Conservation (phyloP, 257 asterid genomes). For the Striga asiatica region DNA sequence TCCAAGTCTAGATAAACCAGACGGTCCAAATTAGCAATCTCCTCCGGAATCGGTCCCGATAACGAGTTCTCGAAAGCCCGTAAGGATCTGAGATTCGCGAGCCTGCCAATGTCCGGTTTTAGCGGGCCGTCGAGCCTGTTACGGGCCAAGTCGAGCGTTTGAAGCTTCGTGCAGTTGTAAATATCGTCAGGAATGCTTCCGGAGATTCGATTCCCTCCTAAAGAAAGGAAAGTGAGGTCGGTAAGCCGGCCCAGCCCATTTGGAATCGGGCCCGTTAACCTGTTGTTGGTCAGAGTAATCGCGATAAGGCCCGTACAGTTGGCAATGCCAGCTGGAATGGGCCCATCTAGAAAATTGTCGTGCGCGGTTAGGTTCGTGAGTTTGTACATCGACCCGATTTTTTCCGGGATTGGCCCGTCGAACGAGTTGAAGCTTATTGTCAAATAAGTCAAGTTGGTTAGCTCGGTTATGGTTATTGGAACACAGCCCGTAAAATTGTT, state of each 20-base stretch:
- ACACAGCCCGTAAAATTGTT: conserved; percentile 55
- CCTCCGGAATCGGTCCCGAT: conserved; percentile 48
- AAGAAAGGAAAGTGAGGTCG: conserved; percentile 37
- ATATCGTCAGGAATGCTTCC: conserved; percentile 59
- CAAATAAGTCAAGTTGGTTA: conserved; percentile 51
- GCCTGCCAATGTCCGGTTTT: conserved; percentile 34
- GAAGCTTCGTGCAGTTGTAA: conserved; percentile 44
- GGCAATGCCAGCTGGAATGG: conserved; percentile 47
- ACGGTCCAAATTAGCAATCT: conserved; percentile 45
- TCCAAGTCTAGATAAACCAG: conserved; percentile 37
- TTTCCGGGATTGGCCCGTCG: conserved; percentile 45
- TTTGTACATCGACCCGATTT: conserved; percentile 46
- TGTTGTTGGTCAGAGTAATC: conserved; percentile 24
- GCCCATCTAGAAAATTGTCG: conserved; percentile 38
- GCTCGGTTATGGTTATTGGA: conserved; percentile 43
- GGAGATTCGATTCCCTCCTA: conserved; percentile 36
- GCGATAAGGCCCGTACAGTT: conserved; percentile 51
- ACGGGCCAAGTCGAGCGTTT: conserved; percentile 26
- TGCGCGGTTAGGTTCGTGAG: conserved; percentile 47
- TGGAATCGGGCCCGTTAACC: conserved; percentile 44
- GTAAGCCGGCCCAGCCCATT: conserved; percentile 32
- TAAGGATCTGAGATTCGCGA: conserved; percentile 34
- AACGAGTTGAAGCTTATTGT: conserved; percentile 53
- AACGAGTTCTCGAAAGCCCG: conserved; percentile 25
- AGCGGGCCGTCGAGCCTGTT: conserved; percentile 39